Conservation (phyloP, 495 filamentous ascomycete species). For the Cryomyces minteri region DNA sequence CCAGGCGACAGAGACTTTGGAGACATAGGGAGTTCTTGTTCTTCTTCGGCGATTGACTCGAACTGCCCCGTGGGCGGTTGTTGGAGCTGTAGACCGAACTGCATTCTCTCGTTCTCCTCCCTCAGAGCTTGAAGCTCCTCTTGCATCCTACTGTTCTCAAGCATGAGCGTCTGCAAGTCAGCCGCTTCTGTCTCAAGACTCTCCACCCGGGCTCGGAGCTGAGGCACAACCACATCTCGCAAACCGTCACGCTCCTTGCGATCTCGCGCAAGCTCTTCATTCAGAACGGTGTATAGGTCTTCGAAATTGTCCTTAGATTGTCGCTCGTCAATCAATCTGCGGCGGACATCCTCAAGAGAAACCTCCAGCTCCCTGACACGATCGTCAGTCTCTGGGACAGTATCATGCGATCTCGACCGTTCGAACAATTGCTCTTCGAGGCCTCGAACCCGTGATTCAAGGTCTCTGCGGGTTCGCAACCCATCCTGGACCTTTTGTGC, state of each 20-base stretch:
- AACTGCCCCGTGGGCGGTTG: constrained; percentile 26
- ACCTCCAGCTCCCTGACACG: constrained; percentile 59
- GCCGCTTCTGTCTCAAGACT: constrained; percentile 52
- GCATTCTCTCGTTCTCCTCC: constrained; percentile 25
- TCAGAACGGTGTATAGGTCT: constrained; percentile 69
- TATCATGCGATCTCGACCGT: constrained; percentile 28
- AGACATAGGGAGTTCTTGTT: constrained; percentile 5
- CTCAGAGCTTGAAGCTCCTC: constrained; percentile 57
- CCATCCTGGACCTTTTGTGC: constrained; percentile 74
- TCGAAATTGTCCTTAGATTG: constrained; percentile 87
- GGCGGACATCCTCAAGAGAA: constrained; percentile 59
- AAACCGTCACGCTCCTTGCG: constrained; percentile 83
- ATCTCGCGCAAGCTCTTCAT: constrained; percentile 61
- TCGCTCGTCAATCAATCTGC: constrained; percentile 69
- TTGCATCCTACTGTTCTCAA: constrained; percentile 60
- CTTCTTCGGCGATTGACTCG: constrained; percentile 46
- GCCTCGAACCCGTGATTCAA: constrained; percentile 66
- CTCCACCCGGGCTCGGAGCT: constrained; percentile 52
- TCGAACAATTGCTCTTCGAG: constrained; percentile 54
- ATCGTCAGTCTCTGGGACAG: constrained; percentile 27
- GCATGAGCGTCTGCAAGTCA: constrained; percentile 47
- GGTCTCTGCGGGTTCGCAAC: constrained; percentile 46
- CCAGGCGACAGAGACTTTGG: constrained; percentile 20
- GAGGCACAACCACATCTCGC: constrained; percentile 66
- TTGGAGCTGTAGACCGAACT: constrained; percentile 13